Evolutionary conservation across 225 moss, liverwort and hornwort genomes (phyloP), one percentile per base, ranked within the genome.

Genomic region (Takakia lepidozioides): DNA sequence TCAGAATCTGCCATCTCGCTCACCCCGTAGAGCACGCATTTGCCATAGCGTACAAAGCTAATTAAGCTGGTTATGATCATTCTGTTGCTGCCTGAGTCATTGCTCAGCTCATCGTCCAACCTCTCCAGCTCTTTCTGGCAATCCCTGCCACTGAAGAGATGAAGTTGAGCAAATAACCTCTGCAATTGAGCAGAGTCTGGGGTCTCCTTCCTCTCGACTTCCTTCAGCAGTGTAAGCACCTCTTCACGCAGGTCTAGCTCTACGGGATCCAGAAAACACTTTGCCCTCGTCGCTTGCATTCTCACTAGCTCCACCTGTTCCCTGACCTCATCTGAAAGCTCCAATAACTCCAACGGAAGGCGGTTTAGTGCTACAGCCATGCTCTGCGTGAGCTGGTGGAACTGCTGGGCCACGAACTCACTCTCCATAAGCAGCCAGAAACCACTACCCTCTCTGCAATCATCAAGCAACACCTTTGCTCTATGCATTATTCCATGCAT

Each of bases 271-370:
- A 62, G 55, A 39, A 49, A 15, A 14, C 68, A 43, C 46, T 65
- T 71, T 42, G 78, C 78, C 21, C 78, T 51, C 21, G 70, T 61
- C n/a, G 79, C 65, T 62, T 83, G 83, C 75, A 38, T 57, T 53
- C 65, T 65, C 4, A 83, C 56, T 10, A 83, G 60, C 56, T 83
- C 78, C 40, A 83, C 78, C 65, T 83, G 83, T 63, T 83, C 83
- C 38, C 68, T 58, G 5, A 83, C 75, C 57, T 83, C 83, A 16
- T 79, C 83, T 1, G 83, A 74, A 10, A 83, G 64, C 23, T 83
- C 83, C 5, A 83, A 61, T 1, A 83, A 62, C 29, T 70, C 72
- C 21, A 79, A 41, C 2, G 83, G 83, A 49, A 83, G 55, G 41
- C 36, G 53, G 24, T 75, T 74, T 10, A 83, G 52, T 21, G 78